phyloP scores from a whole-genome alignment of 768 basidiomycete species.

The Inosperma sp. region DNA sequence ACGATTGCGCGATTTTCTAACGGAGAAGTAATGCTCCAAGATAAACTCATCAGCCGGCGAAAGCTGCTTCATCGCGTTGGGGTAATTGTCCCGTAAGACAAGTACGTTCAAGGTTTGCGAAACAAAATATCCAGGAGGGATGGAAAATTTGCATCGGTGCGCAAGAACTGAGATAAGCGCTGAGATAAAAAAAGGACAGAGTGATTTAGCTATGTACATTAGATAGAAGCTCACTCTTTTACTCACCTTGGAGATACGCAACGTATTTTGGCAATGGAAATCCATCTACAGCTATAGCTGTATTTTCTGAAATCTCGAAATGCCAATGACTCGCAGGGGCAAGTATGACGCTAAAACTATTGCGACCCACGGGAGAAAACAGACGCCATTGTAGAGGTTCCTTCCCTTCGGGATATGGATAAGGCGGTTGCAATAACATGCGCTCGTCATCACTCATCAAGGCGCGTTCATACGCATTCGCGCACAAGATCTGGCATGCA shows the following conservation, averaged over 20 bases:
- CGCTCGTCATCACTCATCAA: background rate
- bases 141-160: background rate
- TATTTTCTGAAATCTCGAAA: background rate
- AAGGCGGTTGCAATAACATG: background rate
- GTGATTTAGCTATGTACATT: too few relatives aligned
- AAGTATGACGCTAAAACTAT: background rate
- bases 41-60: background rate
- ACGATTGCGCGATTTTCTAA: background rate
- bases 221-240: too few relatives aligned
- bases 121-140: background rate
- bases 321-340: background rate
- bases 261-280: background rate
- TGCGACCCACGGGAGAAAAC: background rate
- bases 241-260: background rate
- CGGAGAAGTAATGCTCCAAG: background rate
- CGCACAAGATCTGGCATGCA: background rate
- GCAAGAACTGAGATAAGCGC: background rate
- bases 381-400: background rate
- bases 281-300: background rate
- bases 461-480: background rate
- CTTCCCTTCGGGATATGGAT: too few relatives aligned
- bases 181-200: background rate
- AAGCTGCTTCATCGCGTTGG: background rate
- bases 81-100: background rate
- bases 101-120: background rate